Conservation (phyloP, 1,139 yeast species). For the Williopsis jadinii region DNA sequence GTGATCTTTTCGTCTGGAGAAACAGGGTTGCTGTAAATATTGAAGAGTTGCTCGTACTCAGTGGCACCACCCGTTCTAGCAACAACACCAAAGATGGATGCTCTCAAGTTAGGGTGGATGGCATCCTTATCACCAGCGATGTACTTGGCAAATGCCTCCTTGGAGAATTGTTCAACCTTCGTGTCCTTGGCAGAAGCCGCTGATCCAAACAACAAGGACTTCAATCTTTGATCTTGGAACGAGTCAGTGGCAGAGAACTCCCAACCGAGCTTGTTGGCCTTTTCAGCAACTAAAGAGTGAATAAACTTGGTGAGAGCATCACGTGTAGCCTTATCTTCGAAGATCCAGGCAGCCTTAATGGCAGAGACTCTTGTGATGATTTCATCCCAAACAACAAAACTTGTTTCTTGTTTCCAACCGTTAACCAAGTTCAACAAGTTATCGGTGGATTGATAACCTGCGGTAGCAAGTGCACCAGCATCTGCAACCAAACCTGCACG, state of each 20-base stretch:
- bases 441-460: conserved; percentile 67
- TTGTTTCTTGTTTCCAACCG: conserved; percentile 60
- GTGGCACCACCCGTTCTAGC: conserved; percentile 60
- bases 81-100: conserved; percentile 58
- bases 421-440: conserved; percentile 58
- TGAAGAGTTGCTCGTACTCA: conserved; percentile 56
- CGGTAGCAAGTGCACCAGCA: conserved; percentile 62
- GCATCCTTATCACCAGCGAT: conserved; percentile 64
- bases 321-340: conserved; percentile 51
- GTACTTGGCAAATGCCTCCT: conserved; percentile 51
- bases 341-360: conserved; percentile 60
- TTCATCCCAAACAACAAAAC: conserved; percentile 76
- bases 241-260: conserved; percentile 52
- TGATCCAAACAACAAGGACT: conserved; percentile 61
- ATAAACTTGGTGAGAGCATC: conserved; percentile 55
- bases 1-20: conserved; percentile 69
- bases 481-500: conserved; percentile 84
- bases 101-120: conserved; percentile 76
- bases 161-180: conserved; percentile 45
- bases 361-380: conserved; percentile 49
- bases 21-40: conserved; percentile 58
- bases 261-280: conserved; percentile 64
- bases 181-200: conserved; percentile 60
- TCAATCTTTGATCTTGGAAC: conserved; percentile 69
- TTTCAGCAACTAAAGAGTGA: conserved; percentile 52